These are phyloP conservation scores for Pseudopyrenochaeta lycopersici DNA, from an alignment of 2,329 filamentous ascomycete species.

Conservation along the genomic window DNA sequence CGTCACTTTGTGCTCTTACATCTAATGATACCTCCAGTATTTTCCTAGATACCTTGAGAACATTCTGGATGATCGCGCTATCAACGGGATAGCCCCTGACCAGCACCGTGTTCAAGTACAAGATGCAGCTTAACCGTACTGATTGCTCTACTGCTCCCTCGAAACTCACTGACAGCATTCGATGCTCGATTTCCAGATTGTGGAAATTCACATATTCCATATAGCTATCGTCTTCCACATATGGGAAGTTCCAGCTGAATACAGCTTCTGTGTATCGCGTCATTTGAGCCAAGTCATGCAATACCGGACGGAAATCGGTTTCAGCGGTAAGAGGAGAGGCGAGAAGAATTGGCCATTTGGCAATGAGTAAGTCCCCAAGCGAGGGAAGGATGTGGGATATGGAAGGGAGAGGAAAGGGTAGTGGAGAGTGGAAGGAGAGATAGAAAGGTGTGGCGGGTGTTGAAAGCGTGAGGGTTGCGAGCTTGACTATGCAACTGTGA, in stretches of 20 bases:
- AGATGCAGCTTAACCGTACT: not conserved
- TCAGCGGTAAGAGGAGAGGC: not conserved
- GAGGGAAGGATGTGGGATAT: conserved; percentile 1
- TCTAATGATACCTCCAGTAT: not conserved
- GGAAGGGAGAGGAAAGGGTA: not conserved
- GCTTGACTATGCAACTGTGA: not conserved
- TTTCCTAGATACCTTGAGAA: not conserved
- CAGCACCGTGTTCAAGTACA: not conserved
- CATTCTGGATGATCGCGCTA: not conserved
- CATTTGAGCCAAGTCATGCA: not conserved
- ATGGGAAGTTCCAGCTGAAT: not conserved
- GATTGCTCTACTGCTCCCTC: not conserved
- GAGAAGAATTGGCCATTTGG: not conserved
- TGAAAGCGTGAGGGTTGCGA: not conserved
- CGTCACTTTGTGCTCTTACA: not conserved
- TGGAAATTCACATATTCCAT: not conserved
- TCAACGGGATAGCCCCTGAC: conserved; percentile 1
- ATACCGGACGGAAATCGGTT: not conserved
- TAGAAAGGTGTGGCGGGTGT: not conserved
- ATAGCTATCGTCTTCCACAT: conserved; percentile 2
- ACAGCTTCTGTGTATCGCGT: conserved; percentile 4
- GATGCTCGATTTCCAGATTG: not conserved
- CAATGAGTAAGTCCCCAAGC: not conserved
- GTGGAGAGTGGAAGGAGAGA: not conserved
- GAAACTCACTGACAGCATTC: not conserved